Percentiles rank a stretch among this genome's conserved stretches.
These are phyloP conservation scores for Avena eriantha DNA, from an alignment of 176 grass and related monocot species.

Conservation along the genomic window DNA sequence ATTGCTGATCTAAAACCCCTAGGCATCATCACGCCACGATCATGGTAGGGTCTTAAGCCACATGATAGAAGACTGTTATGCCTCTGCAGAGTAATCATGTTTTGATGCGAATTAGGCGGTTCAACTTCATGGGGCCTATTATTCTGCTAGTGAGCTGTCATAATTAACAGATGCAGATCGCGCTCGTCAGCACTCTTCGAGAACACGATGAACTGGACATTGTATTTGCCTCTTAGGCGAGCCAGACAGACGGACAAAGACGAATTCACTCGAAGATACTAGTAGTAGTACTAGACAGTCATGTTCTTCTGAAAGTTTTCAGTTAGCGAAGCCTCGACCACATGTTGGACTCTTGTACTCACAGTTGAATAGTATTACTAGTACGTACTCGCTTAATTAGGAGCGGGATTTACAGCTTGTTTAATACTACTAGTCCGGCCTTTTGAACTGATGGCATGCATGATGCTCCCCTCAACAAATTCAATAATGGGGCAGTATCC, in stretches of 20 bases:
- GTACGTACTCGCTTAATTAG: not conserved
- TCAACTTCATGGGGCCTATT: slow-evolving; percentile 19
- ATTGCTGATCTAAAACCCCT: not conserved
- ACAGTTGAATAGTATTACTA: not conserved
- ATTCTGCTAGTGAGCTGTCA: slow-evolving; percentile 15
- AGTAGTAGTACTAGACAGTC: too few species aligned
- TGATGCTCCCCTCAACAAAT: not conserved
- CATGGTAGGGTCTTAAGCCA: slow-evolving; percentile 39
- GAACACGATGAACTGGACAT: not conserved
- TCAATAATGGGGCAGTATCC: slow-evolving; percentile 23
- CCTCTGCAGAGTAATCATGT: slow-evolving; percentile 42
- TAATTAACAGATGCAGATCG: slow-evolving; percentile 27
- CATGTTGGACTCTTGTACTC: slow-evolving; percentile 24
- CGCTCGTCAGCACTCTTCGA: slow-evolving; percentile 16
- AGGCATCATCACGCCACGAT: slow-evolving; percentile 1
- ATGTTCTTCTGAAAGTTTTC: too few species aligned
- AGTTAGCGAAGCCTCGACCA: not conserved
- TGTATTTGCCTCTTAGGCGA: not conserved
- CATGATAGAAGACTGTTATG: slow-evolving; percentile 39
- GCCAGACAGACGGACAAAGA: not conserved
- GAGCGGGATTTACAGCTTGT: slow-evolving; percentile 15
- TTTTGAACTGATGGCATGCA: slow-evolving; percentile 15
- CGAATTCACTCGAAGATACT: not conserved
- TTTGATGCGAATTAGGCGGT: slow-evolving; percentile 29
- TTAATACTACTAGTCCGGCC: not conserved